Base-by-base conservation (phyloP, 768 basidiomycete genomes). In the Boletus vermiculosoides region DNA sequence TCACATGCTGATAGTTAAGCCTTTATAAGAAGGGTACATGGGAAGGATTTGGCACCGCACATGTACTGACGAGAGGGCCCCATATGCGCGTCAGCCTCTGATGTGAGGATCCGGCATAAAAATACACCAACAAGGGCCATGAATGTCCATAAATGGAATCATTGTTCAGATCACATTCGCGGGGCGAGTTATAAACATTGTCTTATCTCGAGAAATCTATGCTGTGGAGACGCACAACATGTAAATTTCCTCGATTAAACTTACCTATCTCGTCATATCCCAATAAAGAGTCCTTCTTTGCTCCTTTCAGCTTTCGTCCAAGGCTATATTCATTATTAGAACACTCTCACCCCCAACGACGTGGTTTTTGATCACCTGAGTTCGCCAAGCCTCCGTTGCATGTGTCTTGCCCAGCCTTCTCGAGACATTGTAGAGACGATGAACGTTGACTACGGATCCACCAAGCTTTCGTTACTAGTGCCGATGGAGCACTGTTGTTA, bases 1-100 rank as follows among this genome's bases (percentile, higher is more conserved):
- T 33, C 31, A 25, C 34, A 31, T 6, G 39, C 25, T 13, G n/a
- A n/a, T n/a, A n/a, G n/a, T 13, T 6, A 42, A 9, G 16, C 5
- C 33, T 50, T 63, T 63, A 63, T 63, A 55, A 20, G n/a, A n/a
- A n/a, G 18, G 0, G 1, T 28, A 45, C 42, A 59, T 57, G 55
- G 48, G 62, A 60, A 63, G 37, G 22, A 15, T 18, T 40, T 25
- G 28, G 41, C 11, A 16, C 12, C 41, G 52, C 54, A 50, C 52
- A 60, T 60, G 54, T 15, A 39, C 39, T 44, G 42, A 23, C 33
- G 18, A 39, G 15, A 36, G 30, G 8, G 44, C 3, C 16, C 50
- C 59, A 61, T 55, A 44, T 58, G 56, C 23, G 41, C 31, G 41
- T 50, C 56, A n/a, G 42, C 50, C 50, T 36, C 41, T 9, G 50